A percentile compares a stretch with the other conserved stretches of the same genome.
These are phyloP conservation scores for Apiospora malaysiana DNA, from an alignment of 2,329 filamentous ascomycete species.

Conservation along the genomic window DNA sequence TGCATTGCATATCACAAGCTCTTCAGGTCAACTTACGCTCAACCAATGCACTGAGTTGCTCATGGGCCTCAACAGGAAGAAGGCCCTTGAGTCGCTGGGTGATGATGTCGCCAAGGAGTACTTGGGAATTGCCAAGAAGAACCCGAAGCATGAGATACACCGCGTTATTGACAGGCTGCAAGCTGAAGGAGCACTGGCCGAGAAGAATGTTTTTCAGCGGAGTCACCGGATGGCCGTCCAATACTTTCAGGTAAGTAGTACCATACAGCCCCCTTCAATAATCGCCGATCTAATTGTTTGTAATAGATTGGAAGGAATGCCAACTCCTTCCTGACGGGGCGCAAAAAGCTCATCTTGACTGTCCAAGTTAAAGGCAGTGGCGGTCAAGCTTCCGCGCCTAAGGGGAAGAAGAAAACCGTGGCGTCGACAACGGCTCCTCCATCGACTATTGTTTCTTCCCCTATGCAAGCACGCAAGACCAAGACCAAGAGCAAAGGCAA, in stretches of 20 bases:
- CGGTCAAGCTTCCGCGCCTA: conserved; percentile 40
- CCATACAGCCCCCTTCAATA: background rate
- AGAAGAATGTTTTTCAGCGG: conserved; percentile 70
- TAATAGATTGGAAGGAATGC: conserved; percentile 45
- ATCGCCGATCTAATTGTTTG: conserved; percentile 37
- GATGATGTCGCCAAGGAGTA: conserved; percentile 57
- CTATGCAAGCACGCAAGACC: conserved; percentile 41
- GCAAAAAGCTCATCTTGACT: conserved; percentile 50
- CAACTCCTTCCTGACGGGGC: conserved; percentile 49
- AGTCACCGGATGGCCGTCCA: conserved; percentile 71
- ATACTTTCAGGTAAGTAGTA: conserved; percentile 66
- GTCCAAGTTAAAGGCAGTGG: conserved; percentile 44
- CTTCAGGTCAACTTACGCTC: conserved; percentile 70
- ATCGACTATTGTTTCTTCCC: conserved; percentile 60
- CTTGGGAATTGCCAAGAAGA: conserved; percentile 70
- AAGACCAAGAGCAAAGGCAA: conserved; percentile 47
- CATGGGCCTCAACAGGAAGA: conserved; percentile 66
- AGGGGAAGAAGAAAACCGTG: conserved; percentile 42
- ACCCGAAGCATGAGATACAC: conserved; percentile 79
- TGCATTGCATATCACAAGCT: conserved; percentile 71
- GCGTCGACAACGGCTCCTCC: conserved; percentile 42
- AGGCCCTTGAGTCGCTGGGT: conserved; percentile 51
- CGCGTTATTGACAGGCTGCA: conserved; percentile 81
- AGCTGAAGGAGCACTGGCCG: conserved; percentile 73
- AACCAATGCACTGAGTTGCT: conserved; percentile 86